A percentile compares a stretch with the other conserved stretches of the same genome.
These are phyloP conservation scores for Agaricus subrufescens DNA, from an alignment of 768 basidiomycete species.

Conservation along the genomic window DNA sequence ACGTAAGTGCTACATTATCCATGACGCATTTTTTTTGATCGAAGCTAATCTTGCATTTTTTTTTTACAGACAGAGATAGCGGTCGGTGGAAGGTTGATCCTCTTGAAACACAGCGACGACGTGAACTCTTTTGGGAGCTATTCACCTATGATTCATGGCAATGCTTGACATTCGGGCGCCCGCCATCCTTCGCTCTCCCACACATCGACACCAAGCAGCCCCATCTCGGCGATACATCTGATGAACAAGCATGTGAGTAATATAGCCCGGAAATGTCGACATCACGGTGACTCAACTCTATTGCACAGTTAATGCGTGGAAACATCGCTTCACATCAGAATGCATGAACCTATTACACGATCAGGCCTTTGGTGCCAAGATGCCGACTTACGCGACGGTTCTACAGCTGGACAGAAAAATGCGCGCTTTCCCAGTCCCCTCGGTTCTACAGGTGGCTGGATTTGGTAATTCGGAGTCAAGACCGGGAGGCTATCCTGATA, in stretches of 20 bases:
- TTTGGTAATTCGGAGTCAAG: constrained; percentile 53
- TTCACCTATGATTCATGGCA: constrained; percentile 53
- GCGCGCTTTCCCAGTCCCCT: constrained; percentile 63
- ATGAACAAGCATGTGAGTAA: constrained; percentile 57
- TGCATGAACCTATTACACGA: constrained; percentile 69
- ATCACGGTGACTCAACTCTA: background rate
- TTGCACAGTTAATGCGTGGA: constrained; percentile 57
- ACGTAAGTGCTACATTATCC: constrained; percentile 37
- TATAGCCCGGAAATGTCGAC: background rate
- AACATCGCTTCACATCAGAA: constrained; percentile 62
- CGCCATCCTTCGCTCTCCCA: constrained; percentile 61
- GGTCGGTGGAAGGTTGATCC: constrained; percentile 62
- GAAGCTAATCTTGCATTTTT: constrained; percentile 4
- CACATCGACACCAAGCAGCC: constrained; percentile 69
- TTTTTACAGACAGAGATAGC: constrained; percentile 56
- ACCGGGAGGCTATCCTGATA: constrained; percentile 41
- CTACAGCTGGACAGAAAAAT: constrained; percentile 65
- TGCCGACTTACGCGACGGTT: constrained; percentile 62
- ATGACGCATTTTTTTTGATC: background rate
- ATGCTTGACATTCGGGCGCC: constrained; percentile 66
- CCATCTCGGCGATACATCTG: constrained; percentile 38
- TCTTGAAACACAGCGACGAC: constrained; percentile 54
- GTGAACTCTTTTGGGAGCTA: constrained; percentile 66
- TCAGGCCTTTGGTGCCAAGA: constrained; percentile 67
- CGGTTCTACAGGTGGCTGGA: constrained; percentile 61